Evolutionary conservation across 2,329 filamentous ascomycete species (phyloP), one percentile per base, ranked within the genome.

Genomic region (Monosporascus cannonballus): DNA sequence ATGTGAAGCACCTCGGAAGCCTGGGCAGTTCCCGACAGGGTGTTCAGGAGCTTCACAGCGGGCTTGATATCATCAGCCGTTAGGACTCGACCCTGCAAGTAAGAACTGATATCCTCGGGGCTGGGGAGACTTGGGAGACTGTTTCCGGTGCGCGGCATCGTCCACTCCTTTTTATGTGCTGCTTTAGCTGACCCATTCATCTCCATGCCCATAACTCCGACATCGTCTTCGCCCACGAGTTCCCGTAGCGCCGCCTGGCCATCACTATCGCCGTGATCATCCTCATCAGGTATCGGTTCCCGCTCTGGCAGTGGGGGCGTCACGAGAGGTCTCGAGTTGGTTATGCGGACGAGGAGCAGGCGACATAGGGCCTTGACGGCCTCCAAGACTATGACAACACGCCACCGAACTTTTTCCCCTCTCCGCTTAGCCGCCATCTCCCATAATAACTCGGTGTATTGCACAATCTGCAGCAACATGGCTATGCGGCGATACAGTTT

Each of bases 41-140:
- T 84, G 67, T 95, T 92, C n/a, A 97, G 77, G 6, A 99, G 80
- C 51, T 88, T 86, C 37, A 87, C 86, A 0, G 94, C 90, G 0
- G 93, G 89, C 69, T 96, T 96, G 75, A 99, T 94, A 67, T 97
- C 94, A 71, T 99, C 94, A 8, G 94, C 90, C 0, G 90, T 96
- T 47, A 99, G 79, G 14, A 97, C 93, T 59, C 95, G 92, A 36
- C 87, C 86, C 24, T 96, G 83, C 4, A 99, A 81, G 69, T 96
- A 99, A 45, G 83, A 84, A 49, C 89, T 90, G 54, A 96, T 92
- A 61, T 96, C 90, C 50, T 85, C 81, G 1, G 87, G 81, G 52
- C 87, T 85, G 0, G 94, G 94, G 17, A 99, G 77, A 47, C 84
- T 87, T 1, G 94, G 93, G 47, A 99, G 79, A 25, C 84, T 88